Conservation (phyloP, 805 yeast species). For the Cyberlindnera suaveolens region DNA sequence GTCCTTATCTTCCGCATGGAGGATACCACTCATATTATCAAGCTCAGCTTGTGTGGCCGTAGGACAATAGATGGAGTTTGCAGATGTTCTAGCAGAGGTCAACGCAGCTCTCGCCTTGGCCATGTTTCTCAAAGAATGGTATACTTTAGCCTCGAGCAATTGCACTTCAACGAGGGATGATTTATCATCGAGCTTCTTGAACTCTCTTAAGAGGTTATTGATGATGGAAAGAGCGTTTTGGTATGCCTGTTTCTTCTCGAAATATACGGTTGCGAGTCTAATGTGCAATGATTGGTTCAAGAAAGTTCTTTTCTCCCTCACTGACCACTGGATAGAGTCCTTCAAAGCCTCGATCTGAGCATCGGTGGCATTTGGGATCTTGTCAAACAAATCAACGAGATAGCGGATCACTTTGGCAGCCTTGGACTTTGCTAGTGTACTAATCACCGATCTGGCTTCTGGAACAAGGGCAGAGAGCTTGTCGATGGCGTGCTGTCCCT, state of each 20-base stretch:
- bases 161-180: constrained; percentile 94
- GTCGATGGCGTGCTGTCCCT: constrained; percentile 37
- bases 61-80: constrained; percentile 95
- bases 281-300: constrained; percentile 84
- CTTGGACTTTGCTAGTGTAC: constrained; percentile 84
- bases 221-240: constrained; percentile 70
- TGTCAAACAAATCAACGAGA: constrained; percentile 72
- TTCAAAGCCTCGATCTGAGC: constrained; percentile 67
- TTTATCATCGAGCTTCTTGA: constrained; percentile 92
- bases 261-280: constrained; percentile 71
- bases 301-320: constrained; percentile 75
- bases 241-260: constrained; percentile 52
- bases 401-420: constrained; percentile 85
- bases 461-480: constrained; percentile 58
- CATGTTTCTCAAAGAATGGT: constrained; percentile 84
- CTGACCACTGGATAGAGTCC: constrained; percentile 85
- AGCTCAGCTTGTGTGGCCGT: constrained; percentile 90
- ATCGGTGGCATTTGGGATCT: constrained; percentile 54
- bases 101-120: constrained; percentile 89
- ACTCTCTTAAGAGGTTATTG: constrained; percentile 67
- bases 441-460: constrained; percentile 64
- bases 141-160: constrained; percentile 81
- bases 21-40: constrained; percentile 90
- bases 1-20: constrained; percentile 95
- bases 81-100: constrained; percentile 93